Base-by-base conservation (phyloP, 805 yeast genomes). In the Tetrapisispora arboricola region DNA sequence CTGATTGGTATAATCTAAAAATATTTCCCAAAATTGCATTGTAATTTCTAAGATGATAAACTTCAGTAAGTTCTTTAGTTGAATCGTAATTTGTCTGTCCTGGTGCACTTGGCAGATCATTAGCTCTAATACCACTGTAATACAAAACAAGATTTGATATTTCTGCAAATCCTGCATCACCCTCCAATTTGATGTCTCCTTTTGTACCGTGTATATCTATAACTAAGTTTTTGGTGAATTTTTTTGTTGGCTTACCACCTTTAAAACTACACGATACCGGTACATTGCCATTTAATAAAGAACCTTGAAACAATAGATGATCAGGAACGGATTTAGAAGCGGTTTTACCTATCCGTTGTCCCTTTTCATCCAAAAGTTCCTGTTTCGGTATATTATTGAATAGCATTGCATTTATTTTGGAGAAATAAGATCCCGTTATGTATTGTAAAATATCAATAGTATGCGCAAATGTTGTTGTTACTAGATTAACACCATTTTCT, bases 141-240 rank as follows among this genome's bases (percentile, higher is more conserved):
- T 56, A 58, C 27, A 58, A 42, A 1, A 56, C 61, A 10, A 58
- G 41, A 38, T 56, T 58, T 6, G 62, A 55, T 11, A 58, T 54
- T 37, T 56, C 61, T 1, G 59, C 58, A 40, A 58, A 58, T n/a
- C 62, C 62, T 7, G 61, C 62, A 39, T 58, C 61, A 33, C 62
- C 62, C 43, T 58, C 62, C 16, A 58, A 43, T 40, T 56, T 58
- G 16, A 56, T 40, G 47, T 58, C 61, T 37, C 62, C 62, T 39
- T 52, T 56, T 13, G 62, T 55, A 16, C 62, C 62, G 42, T 58
- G 62, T 26, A 58, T 51, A 40, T 58, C 61, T 21, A 57, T 55
- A n/a, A 58, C 55, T 35, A 58, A 39, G 41, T 56, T 58, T 43
- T 58, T 58, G 21, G 61, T 56, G 36, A 58, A 58, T 41, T 55